phyloP scores from a whole-genome alignment of 2,329 filamentous ascomycete species.

The Microsporum audouinii region DNA sequence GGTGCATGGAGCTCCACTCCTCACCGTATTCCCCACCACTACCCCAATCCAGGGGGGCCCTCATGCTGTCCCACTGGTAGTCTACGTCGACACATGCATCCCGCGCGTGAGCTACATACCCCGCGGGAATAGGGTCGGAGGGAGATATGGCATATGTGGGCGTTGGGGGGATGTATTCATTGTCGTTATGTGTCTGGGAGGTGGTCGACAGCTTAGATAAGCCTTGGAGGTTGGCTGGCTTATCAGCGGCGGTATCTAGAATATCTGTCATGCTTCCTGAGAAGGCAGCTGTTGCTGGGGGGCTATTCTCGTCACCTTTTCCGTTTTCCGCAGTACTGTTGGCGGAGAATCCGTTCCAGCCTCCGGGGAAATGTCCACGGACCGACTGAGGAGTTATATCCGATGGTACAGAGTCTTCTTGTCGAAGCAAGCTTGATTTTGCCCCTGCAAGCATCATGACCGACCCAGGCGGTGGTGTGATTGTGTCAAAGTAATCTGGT shows the following conservation, averaged over 20 bases:
- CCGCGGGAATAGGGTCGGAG: slow-evolving; percentile 69
- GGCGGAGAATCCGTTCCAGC: slow-evolving; percentile 39
- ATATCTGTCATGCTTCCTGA: neutral
- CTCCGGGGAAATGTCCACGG: slow-evolving; percentile 43
- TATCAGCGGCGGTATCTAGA: neutral
- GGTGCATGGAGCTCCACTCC: slow-evolving; percentile 94
- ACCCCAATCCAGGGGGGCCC: slow-evolving; percentile 66
- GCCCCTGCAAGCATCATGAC: slow-evolving; percentile 78
- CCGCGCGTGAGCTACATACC: slow-evolving; percentile 80
- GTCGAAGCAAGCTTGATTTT: slow-evolving; percentile 72
- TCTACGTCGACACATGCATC: slow-evolving; percentile 81
- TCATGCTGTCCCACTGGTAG: slow-evolving; percentile 91
- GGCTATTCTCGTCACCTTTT: slow-evolving; percentile 15
- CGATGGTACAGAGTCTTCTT: slow-evolving; percentile 53
- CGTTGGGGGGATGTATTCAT: slow-evolving; percentile 60
- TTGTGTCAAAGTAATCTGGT: slow-evolving; percentile 84
- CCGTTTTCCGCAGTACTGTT: slow-evolving; percentile 15
- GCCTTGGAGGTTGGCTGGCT: slow-evolving; percentile 5
- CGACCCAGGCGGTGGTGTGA: slow-evolving; percentile 76
- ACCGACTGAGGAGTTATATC: slow-evolving; percentile 27
- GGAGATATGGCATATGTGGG: slow-evolving; percentile 75
- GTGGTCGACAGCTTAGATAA: slow-evolving; percentile 26
- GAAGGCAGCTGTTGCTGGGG: neutral
- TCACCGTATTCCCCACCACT: slow-evolving; percentile 80
- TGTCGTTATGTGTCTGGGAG: slow-evolving; percentile 18